Base-by-base conservation (phyloP, 306 rosid genomes). In the Sicyos baderoa region DNA sequence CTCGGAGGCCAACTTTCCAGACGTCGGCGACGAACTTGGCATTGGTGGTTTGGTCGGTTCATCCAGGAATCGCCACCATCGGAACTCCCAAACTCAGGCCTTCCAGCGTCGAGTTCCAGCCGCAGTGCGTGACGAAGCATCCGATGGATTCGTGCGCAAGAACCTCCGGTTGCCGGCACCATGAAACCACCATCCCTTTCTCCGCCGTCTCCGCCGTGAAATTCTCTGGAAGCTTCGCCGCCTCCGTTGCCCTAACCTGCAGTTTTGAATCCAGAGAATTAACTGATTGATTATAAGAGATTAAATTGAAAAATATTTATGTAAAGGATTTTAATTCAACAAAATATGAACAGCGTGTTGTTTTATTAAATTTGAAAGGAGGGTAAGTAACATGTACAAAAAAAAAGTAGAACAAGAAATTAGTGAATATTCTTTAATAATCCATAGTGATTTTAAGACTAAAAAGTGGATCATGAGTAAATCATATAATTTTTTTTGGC, bases 141-240 rank as follows among this genome's bases (percentile, higher is more conserved):
- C 57, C 57, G 7, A 66, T 22, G 5, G 71, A 19, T 7, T 45
- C 37, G 71, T 66, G 71, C 9, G 35, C 10, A 0, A 66, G 29
- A 42, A 66, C 71, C 51, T 66, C 71, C 29, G 47, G 14, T 19
- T 66, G 71, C 2, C 29, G 37, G 54, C 71, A 42, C 71, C 71
- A 66, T 10, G 32, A 4, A 11, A 66, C 83, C 51, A 79, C 67
- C 44, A 75, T 16, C 9, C 79, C 79, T 45, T 57, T 71, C 13
- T 63, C 76, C 7, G 0, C 25, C 12, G 68, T 32, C 23, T 63
- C 70, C 37, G 58, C 18, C 9, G 4, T 10, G 8, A 75, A 79
- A 12, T 72, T 49, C 21, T 16, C 52, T 0, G 77, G 83, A 58
- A 79, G 79, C 53, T 75, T 79, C 7, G 35, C 21, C n/a, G 9